Conservation (phyloP, 2,329 filamentous ascomycete genomes). For the Sordariomycetes sp. region DNA sequence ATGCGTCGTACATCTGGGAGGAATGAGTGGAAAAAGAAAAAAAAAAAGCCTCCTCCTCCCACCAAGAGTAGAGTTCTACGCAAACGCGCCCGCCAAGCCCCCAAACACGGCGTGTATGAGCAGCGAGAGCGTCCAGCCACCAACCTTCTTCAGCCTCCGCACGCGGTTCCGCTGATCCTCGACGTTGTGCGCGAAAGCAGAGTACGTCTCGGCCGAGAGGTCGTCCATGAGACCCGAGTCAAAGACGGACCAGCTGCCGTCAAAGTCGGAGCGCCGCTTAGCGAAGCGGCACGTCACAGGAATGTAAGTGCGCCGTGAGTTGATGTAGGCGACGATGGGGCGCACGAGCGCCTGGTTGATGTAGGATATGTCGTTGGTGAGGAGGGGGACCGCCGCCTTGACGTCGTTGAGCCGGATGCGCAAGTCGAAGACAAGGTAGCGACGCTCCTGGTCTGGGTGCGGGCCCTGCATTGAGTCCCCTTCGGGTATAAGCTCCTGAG, state of each 20-base stretch:
- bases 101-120: constrained; percentile 90
- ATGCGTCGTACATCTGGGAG: background rate
- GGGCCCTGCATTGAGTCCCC: background rate
- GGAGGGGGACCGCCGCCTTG: constrained; percentile 81
- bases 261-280: constrained; percentile 78
- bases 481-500: constrained; percentile 6
- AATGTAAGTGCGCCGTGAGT: constrained; percentile 87
- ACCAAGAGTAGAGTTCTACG: constrained; percentile 18
- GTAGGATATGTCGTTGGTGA: constrained; percentile 84
- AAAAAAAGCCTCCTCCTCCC: background rate
- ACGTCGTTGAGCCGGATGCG: constrained; percentile 93
- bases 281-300: constrained; percentile 91
- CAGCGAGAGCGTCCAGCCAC: constrained; percentile 87
- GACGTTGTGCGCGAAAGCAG: constrained; percentile 85
- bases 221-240: constrained; percentile 93
- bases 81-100: constrained; percentile 76
- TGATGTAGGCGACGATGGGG: constrained; percentile 97
- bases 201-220: constrained; percentile 82
- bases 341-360: constrained; percentile 91
- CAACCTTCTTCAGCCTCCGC: constrained; percentile 84
- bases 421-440: constrained; percentile 86
- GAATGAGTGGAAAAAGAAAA: background rate
- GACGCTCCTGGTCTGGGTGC: constrained; percentile 42
- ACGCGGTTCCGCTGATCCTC: constrained; percentile 78
- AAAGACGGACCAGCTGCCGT: constrained; percentile 89